A percentile compares a stretch with the other conserved stretches of the same genome.
These are phyloP conservation scores for Saccharomycopsis selenospora DNA, from an alignment of 805 yeast species.

Conservation along the genomic window DNA sequence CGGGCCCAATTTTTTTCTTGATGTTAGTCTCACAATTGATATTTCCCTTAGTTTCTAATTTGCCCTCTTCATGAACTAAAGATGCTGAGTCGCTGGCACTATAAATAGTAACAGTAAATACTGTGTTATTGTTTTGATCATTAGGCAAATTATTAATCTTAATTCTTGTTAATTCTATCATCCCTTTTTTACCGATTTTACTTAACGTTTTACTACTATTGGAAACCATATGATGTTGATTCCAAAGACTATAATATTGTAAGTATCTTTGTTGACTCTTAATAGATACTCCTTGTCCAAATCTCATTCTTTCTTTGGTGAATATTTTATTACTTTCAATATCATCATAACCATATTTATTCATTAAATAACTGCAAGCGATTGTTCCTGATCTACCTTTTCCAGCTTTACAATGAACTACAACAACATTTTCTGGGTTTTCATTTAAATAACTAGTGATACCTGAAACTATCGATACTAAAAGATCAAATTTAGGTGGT, in stretches of 20 bases:
- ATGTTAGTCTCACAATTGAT: slow-evolving; percentile 9
- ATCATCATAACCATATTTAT: slow-evolving; percentile 31
- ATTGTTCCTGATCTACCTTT: slow-evolving; percentile 86
- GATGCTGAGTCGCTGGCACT: not conserved
- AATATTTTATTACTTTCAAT: slow-evolving; percentile 46
- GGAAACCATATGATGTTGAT: slow-evolving; percentile 21
- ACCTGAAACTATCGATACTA: slow-evolving; percentile 38
- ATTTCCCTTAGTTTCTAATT: not conserved
- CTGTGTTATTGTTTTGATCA: slow-evolving; percentile 21
- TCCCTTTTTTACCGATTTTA: slow-evolving; percentile 4
- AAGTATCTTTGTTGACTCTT: slow-evolving; percentile 62
- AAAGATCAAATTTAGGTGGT: slow-evolving; percentile 55
- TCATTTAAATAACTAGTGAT: slow-evolving; percentile 37
- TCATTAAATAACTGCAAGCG: slow-evolving; percentile 64
- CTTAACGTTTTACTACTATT: too few species aligned
- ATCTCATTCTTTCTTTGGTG: slow-evolving; percentile 51
- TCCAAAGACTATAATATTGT: slow-evolving; percentile 40
- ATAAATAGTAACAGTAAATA: slow-evolving; percentile 16
- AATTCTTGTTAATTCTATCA: slow-evolving; percentile 13
- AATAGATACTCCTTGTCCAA: slow-evolving; percentile 66
- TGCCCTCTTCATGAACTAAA: slow-evolving; percentile 7
- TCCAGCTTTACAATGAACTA: slow-evolving; percentile 85
- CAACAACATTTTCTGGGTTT: slow-evolving; percentile 42
- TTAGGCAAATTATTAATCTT: slow-evolving; percentile 20
- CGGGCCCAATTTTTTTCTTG: slow-evolving; percentile 7